Percentiles rank a stretch among this genome's conserved stretches.
Conservation (phyloP, 345 rosid species). For the Dovyalis caffra region DNA sequence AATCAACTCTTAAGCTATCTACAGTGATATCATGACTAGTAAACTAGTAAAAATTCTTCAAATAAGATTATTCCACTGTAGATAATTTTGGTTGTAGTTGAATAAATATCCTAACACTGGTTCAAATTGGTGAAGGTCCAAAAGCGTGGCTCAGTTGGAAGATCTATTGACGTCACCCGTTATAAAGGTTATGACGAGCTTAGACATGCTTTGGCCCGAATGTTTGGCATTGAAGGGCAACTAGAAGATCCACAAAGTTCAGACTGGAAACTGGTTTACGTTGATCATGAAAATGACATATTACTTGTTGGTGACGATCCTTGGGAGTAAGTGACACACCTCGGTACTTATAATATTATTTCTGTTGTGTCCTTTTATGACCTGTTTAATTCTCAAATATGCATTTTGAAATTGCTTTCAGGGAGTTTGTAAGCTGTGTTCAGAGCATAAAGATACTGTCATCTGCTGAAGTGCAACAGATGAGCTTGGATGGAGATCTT, state of each 20-base stretch:
- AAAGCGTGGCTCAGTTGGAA: slow-evolving; percentile 95
- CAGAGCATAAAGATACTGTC: slow-evolving; percentile 92
- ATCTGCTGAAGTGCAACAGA: slow-evolving; percentile 87
- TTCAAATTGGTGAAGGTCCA: slow-evolving; percentile 62
- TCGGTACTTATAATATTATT: neutral
- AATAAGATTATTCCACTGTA: neutral
- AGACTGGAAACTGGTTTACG: slow-evolving; percentile 90
- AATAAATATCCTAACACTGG: slow-evolving; percentile 1
- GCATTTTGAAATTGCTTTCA: slow-evolving; percentile 35
- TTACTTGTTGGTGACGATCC: slow-evolving; percentile 97
- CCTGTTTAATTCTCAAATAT: slow-evolving; percentile 2
- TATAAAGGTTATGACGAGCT: slow-evolving; percentile 79
- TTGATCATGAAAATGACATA: slow-evolving; percentile 92
- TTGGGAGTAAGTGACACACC: slow-evolving; percentile 75
- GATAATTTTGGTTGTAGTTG: neutral
- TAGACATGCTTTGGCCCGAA: slow-evolving; percentile 80
- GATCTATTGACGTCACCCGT: slow-evolving; percentile 92
- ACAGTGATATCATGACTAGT: too few relatives aligned
- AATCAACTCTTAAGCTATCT: too few relatives aligned
- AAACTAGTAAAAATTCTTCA: neutral
- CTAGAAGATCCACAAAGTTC: slow-evolving; percentile 88
- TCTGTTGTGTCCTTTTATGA: neutral
- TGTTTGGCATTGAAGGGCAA: slow-evolving; percentile 97
- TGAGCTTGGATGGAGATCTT: slow-evolving; percentile 92
- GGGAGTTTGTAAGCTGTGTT: slow-evolving; percentile 88